Conservation (phyloP, 2,329 filamentous ascomycete species). For the Trichoderma sp. region DNA sequence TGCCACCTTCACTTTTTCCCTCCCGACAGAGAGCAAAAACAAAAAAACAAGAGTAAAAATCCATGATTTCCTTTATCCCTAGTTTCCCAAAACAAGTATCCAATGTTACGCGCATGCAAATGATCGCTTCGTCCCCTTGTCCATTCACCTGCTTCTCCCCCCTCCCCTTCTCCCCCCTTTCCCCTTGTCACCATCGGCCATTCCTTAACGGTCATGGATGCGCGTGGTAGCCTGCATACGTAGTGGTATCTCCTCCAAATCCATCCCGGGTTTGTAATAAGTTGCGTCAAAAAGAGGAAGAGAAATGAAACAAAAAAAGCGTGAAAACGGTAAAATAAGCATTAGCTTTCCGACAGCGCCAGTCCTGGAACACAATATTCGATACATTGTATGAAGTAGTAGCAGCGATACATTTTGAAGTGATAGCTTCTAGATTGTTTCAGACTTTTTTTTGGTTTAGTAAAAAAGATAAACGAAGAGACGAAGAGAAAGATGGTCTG, state of each 20-base stretch:
- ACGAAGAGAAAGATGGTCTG: not conserved
- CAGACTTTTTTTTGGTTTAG: not conserved
- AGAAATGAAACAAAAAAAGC: not conserved
- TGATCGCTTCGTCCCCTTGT: not conserved
- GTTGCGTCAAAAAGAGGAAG: not conserved
- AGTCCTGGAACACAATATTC: constrained; percentile 2
- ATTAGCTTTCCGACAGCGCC: constrained; percentile 21
- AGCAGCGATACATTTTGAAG: constrained; percentile 7
- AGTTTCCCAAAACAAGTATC: not conserved
- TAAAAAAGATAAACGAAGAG: not conserved
- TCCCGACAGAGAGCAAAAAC: not conserved
- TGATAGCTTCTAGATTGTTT: not conserved
- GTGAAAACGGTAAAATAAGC: not conserved
- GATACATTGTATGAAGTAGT: constrained; percentile 16
- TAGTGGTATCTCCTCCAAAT: constrained; percentile 28
- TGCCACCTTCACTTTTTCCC: not conserved
- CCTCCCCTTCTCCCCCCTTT: not conserved
- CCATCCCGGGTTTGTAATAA: constrained; percentile 21
- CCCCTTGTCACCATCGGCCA: not conserved
- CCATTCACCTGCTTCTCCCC: not conserved
- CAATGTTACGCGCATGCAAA: constrained; percentile 2
- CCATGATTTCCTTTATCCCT: not conserved
- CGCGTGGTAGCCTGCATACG: constrained; percentile 13
- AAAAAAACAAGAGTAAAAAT: not conserved
- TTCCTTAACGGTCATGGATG: not conserved